Evolutionary conservation across 208 protist species (phyloP).

Genomic region (Leishmania arabica): DNA sequence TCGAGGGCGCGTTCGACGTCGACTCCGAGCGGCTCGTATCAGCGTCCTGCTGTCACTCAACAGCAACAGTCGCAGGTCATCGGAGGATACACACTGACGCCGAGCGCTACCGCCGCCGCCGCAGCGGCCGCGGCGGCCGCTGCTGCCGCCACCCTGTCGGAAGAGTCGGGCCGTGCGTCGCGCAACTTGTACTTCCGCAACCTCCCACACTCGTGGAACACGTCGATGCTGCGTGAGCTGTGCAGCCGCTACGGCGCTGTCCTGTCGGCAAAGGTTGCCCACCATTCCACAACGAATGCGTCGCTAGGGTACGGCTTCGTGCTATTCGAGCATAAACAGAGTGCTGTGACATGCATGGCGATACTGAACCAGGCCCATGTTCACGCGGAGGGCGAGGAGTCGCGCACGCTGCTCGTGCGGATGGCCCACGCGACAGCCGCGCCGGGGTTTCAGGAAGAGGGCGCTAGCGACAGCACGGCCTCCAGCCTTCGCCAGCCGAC

Average conservation of each 20-base stretch:
- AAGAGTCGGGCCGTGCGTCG: slow-evolving; percentile 12
- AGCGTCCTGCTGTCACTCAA: slow-evolving; percentile 3
- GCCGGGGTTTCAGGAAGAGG: slow-evolving; percentile 24
- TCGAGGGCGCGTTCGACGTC: background rate
- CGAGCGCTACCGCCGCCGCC: background rate
- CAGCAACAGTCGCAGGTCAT: slow-evolving; percentile 4
- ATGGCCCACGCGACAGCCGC: slow-evolving; percentile 27
- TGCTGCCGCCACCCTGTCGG: slow-evolving; percentile 9
- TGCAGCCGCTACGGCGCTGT: slow-evolving; percentile 56
- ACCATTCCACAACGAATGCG: slow-evolving; percentile 51
- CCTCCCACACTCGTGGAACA: slow-evolving; percentile 69
- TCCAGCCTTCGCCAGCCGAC: background rate
- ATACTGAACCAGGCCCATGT: slow-evolving; percentile 27
- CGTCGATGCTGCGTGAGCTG: slow-evolving; percentile 55
- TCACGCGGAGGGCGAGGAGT: slow-evolving; percentile 10
- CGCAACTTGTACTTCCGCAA: slow-evolving; percentile 71
- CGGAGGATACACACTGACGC: slow-evolving; percentile 15
- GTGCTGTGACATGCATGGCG: slow-evolving; percentile 44
- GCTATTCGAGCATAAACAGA: slow-evolving; percentile 48
- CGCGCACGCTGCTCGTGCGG: slow-evolving; percentile 26
- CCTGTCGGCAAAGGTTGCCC: slow-evolving; percentile 59
- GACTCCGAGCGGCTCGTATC: background rate
- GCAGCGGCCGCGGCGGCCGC: background rate
- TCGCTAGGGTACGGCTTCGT: slow-evolving; percentile 74
- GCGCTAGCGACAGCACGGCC: background rate